Base-by-base conservation (phyloP, 139 green algal species). In the Diplosphaera chodatii region DNA sequence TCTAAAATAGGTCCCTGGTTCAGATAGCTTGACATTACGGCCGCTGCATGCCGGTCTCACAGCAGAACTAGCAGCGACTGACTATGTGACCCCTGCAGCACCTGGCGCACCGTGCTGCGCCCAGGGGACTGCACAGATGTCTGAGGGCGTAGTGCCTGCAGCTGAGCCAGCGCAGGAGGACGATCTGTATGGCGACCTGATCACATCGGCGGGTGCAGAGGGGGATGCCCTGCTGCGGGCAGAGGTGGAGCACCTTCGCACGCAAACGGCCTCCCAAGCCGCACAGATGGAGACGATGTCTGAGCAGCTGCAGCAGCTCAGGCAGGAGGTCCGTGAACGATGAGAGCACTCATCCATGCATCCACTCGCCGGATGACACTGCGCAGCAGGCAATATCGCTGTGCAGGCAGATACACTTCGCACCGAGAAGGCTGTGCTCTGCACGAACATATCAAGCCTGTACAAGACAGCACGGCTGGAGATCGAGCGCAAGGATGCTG, bases 401-500 rank as follows among this genome's bases (percentile, higher is more conserved):
- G n/a, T n/a, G n/a, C 84, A 91, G 86, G 63, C 82, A 4, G 70
- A 59, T 10, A 25, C 77, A 15, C 68, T 90, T 4, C 30, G 72
- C 0, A 20, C 32, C 13, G 70, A 88, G 64, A 76, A 80, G 1
- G 63, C 71, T 13, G 55, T 77, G 20, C 82, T 92, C 25, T 62
- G 84, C 4, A 73, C 73, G 40, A 93, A 93, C 79, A 87, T 93
- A 2, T 90, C 82, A 1, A 69, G 40, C 20, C 77, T 92, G 0
- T 95, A 81, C 74, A 88, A 88, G 37, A 95, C 89, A 33, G 89
- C 89, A 21, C 87, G 88, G 55, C 63, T 83, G 63, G 89, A 94
- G 74, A 68, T 93, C 31, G 75, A 87, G 23, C 75, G 88, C 31
- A 91, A 89, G 64, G 76, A 78, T 30, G 31, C 67, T 0, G 80